A percentile compares a stretch with the other conserved stretches of the same genome.
Evolutionary conservation across 2,329 filamentous ascomycete species (phyloP).

Genomic region (Simplicillium aogashimaense): DNA sequence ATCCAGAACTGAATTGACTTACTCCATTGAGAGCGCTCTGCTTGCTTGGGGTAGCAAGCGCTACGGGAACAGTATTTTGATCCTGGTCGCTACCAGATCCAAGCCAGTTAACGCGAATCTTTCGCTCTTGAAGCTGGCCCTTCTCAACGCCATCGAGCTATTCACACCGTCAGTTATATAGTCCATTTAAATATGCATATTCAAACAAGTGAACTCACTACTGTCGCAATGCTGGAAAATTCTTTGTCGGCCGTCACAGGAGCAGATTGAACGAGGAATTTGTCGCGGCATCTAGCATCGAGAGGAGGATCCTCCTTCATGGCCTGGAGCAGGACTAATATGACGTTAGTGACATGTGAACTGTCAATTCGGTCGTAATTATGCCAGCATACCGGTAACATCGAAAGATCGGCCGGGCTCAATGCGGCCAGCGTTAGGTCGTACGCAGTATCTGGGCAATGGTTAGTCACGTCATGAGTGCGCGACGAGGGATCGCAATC

Average conservation of each 20-base stretch:
- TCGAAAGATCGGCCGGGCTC: constrained; percentile 84
- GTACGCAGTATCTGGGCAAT: constrained; percentile 76
- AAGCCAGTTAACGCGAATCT: constrained; percentile 87
- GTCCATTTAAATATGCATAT: constrained; percentile 3
- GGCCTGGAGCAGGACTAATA: constrained; percentile 79
- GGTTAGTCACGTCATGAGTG: constrained; percentile 8
- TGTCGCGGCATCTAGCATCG: constrained; percentile 89
- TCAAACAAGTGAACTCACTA: constrained; percentile 46
- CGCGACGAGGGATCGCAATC: background rate
- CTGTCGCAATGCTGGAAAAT: constrained; percentile 66
- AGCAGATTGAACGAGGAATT: constrained; percentile 93
- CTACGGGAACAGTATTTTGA: constrained; percentile 11
- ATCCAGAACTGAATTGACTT: constrained; percentile 12
- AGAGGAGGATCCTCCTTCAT: constrained; percentile 90
- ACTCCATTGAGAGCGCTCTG: constrained; percentile 28
- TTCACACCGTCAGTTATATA: constrained; percentile 6
- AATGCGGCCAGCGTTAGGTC: constrained; percentile 93
- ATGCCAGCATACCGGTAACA: constrained; percentile 60
- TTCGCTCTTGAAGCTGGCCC: constrained; percentile 75
- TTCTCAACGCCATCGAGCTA: constrained; percentile 78
- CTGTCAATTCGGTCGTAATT: too few relatives aligned
- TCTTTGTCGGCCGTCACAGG: constrained; percentile 76
- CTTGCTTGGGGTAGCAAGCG: constrained; percentile 29
- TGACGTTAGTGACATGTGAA: background rate
- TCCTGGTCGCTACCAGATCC: constrained; percentile 41